Evolutionary conservation across 805 yeast species (phyloP).

Genomic region (Cyberlindnera misumaiensis): DNA sequence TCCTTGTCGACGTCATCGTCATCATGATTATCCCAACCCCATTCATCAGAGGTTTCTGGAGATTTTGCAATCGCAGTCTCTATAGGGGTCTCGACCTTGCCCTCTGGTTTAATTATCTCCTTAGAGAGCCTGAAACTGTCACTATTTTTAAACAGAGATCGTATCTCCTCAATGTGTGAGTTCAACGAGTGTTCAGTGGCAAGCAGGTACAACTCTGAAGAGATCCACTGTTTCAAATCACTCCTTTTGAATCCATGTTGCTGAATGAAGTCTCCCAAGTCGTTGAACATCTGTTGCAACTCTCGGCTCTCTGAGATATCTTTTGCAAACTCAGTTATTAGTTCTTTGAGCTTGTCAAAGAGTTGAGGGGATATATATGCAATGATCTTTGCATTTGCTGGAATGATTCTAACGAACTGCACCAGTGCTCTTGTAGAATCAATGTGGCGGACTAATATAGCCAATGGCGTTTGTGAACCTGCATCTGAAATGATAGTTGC

Average conservation of each 20-base stretch:
- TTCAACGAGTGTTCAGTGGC: conserved; percentile 18
- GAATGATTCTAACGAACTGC: conserved; percentile 16
- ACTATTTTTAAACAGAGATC: conserved; percentile 6
- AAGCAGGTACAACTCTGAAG: conserved; percentile 15
- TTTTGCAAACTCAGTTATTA: conserved; percentile 15
- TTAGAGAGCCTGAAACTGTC: not conserved
- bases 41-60: no score
- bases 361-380: conserved; percentile 18
- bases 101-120: not conserved
- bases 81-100: no score
- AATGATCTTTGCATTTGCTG: conserved; percentile 9
- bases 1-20: conserved; percentile 18
- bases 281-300: conserved; percentile 8
- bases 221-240: conserved; percentile 19
- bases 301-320: conserved; percentile 8
- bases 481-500: not conserved
- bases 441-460: conserved; percentile 2
- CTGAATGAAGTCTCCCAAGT: conserved; percentile 14
- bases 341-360: conserved; percentile 17
- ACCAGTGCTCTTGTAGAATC: conserved; percentile 14
- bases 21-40: no score
- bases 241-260: conserved; percentile 14
- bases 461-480: not conserved
- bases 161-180: conserved; percentile 14
- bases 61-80: no score